These are phyloP conservation scores for Eucalyptus rudis DNA, from an alignment of 345 rosid species.

Conservation along the genomic window DNA sequence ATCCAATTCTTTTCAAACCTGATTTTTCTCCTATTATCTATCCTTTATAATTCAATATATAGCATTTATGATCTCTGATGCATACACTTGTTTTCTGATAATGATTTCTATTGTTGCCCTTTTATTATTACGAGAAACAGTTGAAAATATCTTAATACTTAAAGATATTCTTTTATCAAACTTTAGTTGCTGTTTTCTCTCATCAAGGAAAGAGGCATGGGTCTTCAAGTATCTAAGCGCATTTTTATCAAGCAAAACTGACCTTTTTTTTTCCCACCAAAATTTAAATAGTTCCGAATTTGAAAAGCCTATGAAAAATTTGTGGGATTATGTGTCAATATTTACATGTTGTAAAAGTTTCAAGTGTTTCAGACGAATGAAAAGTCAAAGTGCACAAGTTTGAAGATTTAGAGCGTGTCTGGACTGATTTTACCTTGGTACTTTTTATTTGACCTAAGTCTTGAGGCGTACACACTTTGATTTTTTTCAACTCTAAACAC, in stretches of 20 bases:
- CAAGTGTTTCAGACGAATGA: not conserved
- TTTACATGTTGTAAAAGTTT: not conserved
- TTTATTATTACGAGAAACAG: not conserved
- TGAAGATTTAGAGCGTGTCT: not conserved
- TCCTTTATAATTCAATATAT: not conserved
- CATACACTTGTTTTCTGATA: not conserved
- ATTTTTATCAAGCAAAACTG: not conserved
- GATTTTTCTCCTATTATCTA: not conserved
- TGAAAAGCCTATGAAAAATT: not conserved
- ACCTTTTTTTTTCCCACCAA: not conserved
- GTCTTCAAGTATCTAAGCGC: not conserved
- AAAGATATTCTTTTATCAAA: not conserved
- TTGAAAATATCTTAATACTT: not conserved
- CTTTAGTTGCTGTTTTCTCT: not conserved
- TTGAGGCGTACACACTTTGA: not conserved
- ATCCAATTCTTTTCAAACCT: not conserved
- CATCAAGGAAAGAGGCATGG: not conserved
- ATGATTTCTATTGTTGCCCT: not conserved
- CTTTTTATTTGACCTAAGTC: not conserved
- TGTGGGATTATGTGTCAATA: not conserved
- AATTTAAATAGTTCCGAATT: not conserved
- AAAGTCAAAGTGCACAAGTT: not conserved
- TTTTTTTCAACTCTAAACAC: not conserved
- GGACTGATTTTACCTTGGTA: not conserved
- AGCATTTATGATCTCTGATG: not conserved